phyloP scores from a whole-genome alignment of 257 asterid genomes.

The Phtheirospermum japonicum region DNA sequence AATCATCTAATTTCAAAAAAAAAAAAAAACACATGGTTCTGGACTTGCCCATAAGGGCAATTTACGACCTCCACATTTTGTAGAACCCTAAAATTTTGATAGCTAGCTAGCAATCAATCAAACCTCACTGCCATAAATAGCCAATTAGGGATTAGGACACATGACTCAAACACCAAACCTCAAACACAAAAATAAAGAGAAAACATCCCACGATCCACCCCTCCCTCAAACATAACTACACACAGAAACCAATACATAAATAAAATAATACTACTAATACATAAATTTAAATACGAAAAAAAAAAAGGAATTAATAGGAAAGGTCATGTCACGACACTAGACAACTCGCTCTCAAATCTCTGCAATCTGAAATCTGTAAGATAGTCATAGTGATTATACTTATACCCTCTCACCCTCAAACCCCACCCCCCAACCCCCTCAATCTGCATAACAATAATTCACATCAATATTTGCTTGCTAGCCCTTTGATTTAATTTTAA shows the following conservation, averaged over 20 bases:
- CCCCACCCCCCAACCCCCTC: too few relatives aligned
- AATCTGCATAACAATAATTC: slow-evolving; percentile 33
- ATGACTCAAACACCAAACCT: slow-evolving; percentile 22
- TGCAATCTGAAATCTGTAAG: slow-evolving; percentile 53
- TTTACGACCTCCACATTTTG: too few relatives aligned
- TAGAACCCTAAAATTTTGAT: slow-evolving; percentile 30
- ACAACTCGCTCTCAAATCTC: slow-evolving; percentile 84
- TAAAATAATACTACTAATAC: too few relatives aligned
- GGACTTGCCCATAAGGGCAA: too few relatives aligned
- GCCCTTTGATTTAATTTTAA: too few relatives aligned
- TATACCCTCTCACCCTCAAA: slow-evolving; percentile 26
- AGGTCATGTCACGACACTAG: slow-evolving; percentile 74
- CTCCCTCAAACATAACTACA: slow-evolving; percentile 1
- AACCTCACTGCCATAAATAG: slow-evolving; percentile 35
- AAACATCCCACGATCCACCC: slow-evolving; percentile 26
- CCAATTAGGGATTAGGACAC: slow-evolving; percentile 28
- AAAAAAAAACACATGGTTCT: too few relatives aligned
- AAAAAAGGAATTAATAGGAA: slow-evolving; percentile 41
- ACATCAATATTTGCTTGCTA: too few relatives aligned
- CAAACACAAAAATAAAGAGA: slow-evolving; percentile 26
- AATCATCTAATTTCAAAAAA: too few relatives aligned
- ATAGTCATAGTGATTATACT: slow-evolving; percentile 59
- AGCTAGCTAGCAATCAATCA: slow-evolving; percentile 16
- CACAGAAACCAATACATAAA: background rate
- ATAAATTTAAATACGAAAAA: background rate